Evolutionary conservation across 139 green algal species (phyloP).

Genomic region (Chlamydomonas eustigma): DNA sequence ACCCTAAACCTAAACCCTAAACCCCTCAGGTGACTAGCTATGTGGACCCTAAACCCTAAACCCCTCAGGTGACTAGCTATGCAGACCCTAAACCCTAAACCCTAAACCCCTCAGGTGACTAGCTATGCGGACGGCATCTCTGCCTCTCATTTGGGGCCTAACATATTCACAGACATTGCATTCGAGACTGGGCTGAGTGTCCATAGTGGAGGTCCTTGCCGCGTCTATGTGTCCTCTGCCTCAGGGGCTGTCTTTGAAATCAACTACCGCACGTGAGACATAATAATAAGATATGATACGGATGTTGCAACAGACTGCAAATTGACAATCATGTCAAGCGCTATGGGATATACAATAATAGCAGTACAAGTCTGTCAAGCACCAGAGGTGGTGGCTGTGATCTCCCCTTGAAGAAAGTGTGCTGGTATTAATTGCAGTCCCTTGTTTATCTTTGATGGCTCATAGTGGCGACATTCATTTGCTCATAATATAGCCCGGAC

Average conservation of each 20-base stretch:
- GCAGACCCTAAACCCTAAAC: conserved; percentile 3
- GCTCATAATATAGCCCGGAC: too few relatives aligned
- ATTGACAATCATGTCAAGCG: too few relatives aligned
- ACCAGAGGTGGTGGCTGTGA: too few relatives aligned
- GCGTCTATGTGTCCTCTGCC: conserved; percentile 50
- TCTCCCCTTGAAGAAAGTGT: too few relatives aligned
- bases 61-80: too few relatives aligned
- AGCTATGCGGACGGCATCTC: conserved; percentile 24
- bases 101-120: conserved; percentile 22
- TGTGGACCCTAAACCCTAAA: conserved; percentile 3
- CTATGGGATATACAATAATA: too few relatives aligned
- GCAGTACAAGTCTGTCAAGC: too few relatives aligned
- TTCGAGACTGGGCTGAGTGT: conserved; percentile 53
- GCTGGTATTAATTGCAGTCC: too few relatives aligned
- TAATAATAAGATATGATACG: too few relatives aligned
- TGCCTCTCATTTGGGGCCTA: conserved; percentile 35
- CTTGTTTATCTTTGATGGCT: too few relatives aligned
- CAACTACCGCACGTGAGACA: conserved; percentile 50
- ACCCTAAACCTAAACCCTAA: conserved; percentile 4
- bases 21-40: too few relatives aligned
- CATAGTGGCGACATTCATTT: too few relatives aligned
- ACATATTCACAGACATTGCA: conserved; percentile 80
- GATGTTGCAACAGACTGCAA: not conserved
- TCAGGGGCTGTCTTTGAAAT: conserved; percentile 63
- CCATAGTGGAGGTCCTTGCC: conserved; percentile 15